Evolutionary conservation across 768 basidiomycete species (phyloP).

Genomic region (Rhizopogon salebrosus): DNA sequence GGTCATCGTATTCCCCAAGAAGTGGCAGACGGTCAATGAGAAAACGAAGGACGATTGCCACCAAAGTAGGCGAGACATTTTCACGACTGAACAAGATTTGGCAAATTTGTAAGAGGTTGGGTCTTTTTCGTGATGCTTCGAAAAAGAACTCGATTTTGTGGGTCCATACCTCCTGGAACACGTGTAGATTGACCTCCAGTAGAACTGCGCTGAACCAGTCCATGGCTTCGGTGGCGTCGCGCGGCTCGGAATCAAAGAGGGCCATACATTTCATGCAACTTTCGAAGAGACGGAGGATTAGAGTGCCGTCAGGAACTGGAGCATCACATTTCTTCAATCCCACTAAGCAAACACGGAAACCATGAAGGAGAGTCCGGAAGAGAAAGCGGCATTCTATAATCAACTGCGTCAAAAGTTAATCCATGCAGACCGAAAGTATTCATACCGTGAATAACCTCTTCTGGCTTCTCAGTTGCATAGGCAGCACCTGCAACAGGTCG

Average conservation of each 20-base stretch:
- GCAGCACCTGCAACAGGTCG: conserved; percentile 77
- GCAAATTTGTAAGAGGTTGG: conserved; percentile 76
- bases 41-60: conserved; percentile 85
- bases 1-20: conserved; percentile 82
- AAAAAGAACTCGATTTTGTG: conserved; percentile 90
- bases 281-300: conserved; percentile 85
- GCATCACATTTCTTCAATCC: conserved; percentile 78
- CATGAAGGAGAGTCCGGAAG: conserved; percentile 84
- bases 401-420: conserved; percentile 4
- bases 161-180: conserved; percentile 96
- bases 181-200: conserved; percentile 80
- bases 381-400: conserved; percentile 74
- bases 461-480: conserved; percentile 77
- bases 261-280: conserved; percentile 80
- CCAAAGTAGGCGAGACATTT: conserved; percentile 68
- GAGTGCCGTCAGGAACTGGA: conserved; percentile 74
- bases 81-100: conserved; percentile 81
- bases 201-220: conserved; percentile 77
- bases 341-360: conserved; percentile 73
- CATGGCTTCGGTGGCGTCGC: conserved; percentile 71
- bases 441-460: conserved; percentile 76
- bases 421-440: conserved; percentile 1
- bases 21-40: conserved; percentile 76
- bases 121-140: conserved; percentile 68
- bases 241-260: conserved; percentile 69